A percentile compares a stretch with the other conserved stretches of the same genome.
These are phyloP conservation scores for Panicum virgatum DNA, from an alignment of 202 grass and related monocot species.

Conservation along the genomic window DNA sequence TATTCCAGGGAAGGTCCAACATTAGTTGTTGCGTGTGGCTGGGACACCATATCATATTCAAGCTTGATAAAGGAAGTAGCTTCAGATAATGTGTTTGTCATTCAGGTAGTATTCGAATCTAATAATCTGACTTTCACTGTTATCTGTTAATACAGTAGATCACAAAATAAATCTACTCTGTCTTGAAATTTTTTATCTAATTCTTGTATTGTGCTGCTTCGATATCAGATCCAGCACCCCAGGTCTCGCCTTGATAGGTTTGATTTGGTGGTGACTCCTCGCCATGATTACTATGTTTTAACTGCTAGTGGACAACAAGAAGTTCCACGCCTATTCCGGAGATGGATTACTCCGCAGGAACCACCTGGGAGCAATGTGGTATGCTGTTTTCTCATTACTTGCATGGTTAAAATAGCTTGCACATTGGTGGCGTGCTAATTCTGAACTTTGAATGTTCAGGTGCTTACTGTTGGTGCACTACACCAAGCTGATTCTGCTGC, in stretches of 20 bases:
- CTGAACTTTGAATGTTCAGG: slow-evolving; percentile 50
- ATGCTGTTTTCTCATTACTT: slow-evolving; percentile 24
- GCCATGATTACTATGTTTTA: slow-evolving; percentile 87
- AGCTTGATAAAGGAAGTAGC: slow-evolving; percentile 74
- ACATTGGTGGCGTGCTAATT: slow-evolving; percentile 30
- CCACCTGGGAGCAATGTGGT: slow-evolving; percentile 82
- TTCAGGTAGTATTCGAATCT: slow-evolving; percentile 68
- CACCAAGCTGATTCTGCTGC: slow-evolving; percentile 88
- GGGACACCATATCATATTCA: slow-evolving; percentile 80
- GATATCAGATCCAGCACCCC: slow-evolving; percentile 85
- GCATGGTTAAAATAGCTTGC: not conserved
- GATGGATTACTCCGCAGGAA: slow-evolving; percentile 87
- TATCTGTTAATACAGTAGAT: slow-evolving; percentile 15
- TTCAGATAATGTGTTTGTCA: slow-evolving; percentile 76
- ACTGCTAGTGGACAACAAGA: slow-evolving; percentile 73
- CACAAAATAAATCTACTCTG: not conserved
- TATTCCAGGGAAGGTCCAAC: slow-evolving; percentile 78
- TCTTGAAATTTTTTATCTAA: not conserved
- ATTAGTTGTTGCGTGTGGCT: slow-evolving; percentile 84
- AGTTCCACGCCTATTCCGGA: slow-evolving; percentile 58
- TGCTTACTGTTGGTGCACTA: slow-evolving; percentile 75
- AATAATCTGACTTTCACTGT: not conserved
- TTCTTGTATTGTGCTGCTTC: not conserved
- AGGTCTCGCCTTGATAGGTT: slow-evolving; percentile 77
- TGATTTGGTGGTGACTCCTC: slow-evolving; percentile 85